Percentiles rank a stretch among this genome's conserved stretches.
Conservation (phyloP, 164 flowering plant species). For the Nymphaea thermarum region DNA sequence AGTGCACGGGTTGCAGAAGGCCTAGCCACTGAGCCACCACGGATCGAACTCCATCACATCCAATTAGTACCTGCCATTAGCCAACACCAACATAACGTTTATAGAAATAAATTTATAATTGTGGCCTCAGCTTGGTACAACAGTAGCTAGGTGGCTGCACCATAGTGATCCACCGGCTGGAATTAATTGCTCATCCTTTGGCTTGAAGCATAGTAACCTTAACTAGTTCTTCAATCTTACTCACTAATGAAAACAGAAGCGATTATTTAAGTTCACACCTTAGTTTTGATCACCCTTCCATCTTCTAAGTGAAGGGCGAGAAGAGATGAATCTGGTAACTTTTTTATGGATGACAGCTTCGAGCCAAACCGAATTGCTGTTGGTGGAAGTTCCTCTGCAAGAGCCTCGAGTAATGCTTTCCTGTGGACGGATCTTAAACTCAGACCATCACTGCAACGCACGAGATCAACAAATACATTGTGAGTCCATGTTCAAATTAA, state of each 20-base stretch:
- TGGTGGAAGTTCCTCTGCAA: conserved; percentile 28
- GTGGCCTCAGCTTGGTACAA: too few species aligned
- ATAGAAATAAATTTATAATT: too few species aligned
- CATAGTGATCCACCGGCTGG: background rate
- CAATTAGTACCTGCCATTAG: conserved; percentile 28
- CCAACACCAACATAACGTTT: background rate
- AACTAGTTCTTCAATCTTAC: background rate
- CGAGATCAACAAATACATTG: background rate
- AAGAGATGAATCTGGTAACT: conserved; percentile 7
- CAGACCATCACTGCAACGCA: conserved; percentile 2
- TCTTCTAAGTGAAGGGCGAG: conserved; percentile 16
- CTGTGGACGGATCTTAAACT: conserved; percentile 20
- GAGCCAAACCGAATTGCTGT: conserved; percentile 24
- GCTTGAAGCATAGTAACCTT: too few species aligned
- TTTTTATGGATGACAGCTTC: conserved; percentile 16
- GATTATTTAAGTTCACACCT: conserved; percentile 9
- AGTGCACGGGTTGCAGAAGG: conserved; percentile 18
- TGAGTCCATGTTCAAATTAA: background rate
- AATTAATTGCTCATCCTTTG: background rate
- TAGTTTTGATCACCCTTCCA: conserved; percentile 20
- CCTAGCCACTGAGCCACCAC: conserved; percentile 39
- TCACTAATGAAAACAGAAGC: background rate
- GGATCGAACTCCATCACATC: conserved; percentile 57
- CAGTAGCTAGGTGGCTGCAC: background rate
- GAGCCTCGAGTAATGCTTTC: conserved; percentile 16